Percentiles rank a stretch among this genome's conserved stretches.
Conservation (phyloP, 768 basidiomycete genomes). For the Mycena rosella region DNA sequence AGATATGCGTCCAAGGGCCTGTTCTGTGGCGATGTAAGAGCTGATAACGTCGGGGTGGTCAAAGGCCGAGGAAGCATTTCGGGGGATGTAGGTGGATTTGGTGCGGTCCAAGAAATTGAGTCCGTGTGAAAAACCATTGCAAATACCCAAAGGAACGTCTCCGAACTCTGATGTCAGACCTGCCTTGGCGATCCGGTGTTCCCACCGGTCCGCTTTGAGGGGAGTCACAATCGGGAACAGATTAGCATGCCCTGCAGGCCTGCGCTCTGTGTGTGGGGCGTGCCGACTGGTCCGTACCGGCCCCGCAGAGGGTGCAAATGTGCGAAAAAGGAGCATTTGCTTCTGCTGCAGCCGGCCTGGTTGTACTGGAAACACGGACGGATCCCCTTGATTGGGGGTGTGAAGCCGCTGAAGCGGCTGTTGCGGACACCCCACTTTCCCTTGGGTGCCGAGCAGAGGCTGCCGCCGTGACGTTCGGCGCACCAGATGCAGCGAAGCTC, state of each 20-base stretch:
- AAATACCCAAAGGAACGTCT: constrained; percentile 38
- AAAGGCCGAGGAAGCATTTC: too few relatives aligned
- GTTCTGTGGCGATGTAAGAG: not conserved
- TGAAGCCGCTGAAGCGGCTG: too few relatives aligned
- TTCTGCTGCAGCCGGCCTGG: not conserved
- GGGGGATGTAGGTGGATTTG: not conserved
- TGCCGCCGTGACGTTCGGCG: not conserved
- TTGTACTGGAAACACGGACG: constrained; percentile 17
- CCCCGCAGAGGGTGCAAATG: constrained; percentile 33
- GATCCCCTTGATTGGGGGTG: not conserved
- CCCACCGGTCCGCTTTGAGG: too few relatives aligned
- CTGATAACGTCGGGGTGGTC: too few relatives aligned
- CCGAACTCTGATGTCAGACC: constrained; percentile 24
- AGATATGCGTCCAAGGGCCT: not conserved
- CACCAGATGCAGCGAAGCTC: too few relatives aligned
- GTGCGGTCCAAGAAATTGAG: not conserved
- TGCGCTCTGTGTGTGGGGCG: constrained; percentile 21
- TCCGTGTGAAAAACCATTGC: constrained; percentile 34
- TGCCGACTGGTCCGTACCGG: not conserved
- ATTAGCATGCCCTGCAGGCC: not conserved
- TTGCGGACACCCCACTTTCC: too few relatives aligned
- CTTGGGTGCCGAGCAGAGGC: too few relatives aligned
- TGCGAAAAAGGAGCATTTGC: constrained; percentile 19
- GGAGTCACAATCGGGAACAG: constrained; percentile 37
- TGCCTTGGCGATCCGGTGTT: not conserved